phyloP scores from a whole-genome alignment of 495 filamentous ascomycete genomes.

The Rhypophila decipiens region DNA sequence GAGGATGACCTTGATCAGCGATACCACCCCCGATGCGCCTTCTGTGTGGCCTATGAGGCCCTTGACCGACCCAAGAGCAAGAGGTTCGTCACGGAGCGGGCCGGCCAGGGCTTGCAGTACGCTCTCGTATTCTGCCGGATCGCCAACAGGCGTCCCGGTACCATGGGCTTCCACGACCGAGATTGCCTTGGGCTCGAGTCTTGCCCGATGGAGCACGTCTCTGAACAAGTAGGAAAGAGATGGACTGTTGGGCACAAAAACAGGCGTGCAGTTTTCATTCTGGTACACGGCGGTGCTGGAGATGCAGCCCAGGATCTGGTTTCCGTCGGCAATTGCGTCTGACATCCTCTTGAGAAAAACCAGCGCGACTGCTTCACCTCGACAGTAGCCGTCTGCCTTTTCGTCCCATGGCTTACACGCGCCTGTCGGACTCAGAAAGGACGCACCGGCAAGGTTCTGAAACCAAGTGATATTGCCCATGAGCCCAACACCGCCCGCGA shows the following conservation, averaged over 20 bases:
- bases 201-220: constrained; percentile 35
- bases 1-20: constrained; percentile 34
- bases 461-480: constrained; percentile 46
- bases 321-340: constrained; percentile 40
- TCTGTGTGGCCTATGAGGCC: constrained; percentile 48
- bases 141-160: constrained; percentile 16
- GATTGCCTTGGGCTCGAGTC: constrained; percentile 34
- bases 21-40: constrained; percentile 37
- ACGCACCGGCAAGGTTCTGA: constrained; percentile 34
- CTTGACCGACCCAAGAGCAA: constrained; percentile 43
- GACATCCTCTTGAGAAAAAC: constrained; percentile 49
- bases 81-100: constrained; percentile 10
- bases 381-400: constrained; percentile 54
- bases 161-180: constrained; percentile 41
- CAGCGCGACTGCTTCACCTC: constrained; percentile 52
- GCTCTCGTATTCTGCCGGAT: constrained; percentile 13
- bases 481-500: constrained; percentile 30
- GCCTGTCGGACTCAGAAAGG: constrained; percentile 36
- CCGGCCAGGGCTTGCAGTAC: constrained; percentile 29
- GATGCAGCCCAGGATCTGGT: constrained; percentile 54
- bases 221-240: constrained; percentile 48
- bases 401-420: constrained; percentile 53
- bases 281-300: constrained; percentile 46
- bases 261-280: constrained; percentile 42
- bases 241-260: constrained; percentile 43